These are phyloP conservation scores for Blastobotrys arbuscula DNA, from an alignment of 1,139 yeast genomes.

Conservation along the genomic window DNA sequence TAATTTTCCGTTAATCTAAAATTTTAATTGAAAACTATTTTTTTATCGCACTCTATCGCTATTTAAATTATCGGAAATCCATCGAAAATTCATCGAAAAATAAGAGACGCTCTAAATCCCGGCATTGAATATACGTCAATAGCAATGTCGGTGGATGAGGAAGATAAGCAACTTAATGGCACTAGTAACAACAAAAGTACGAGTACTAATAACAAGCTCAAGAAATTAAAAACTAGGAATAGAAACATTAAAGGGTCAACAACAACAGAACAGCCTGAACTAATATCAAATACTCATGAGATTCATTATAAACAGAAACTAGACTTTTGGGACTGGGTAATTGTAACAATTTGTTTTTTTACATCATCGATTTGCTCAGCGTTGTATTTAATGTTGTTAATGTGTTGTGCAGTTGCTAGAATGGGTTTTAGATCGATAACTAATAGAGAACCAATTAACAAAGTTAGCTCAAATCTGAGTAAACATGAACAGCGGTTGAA, in stretches of 20 bases:
- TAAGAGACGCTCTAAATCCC: neutral
- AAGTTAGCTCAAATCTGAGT: slow-evolving; percentile 1
- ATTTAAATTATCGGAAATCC: neutral
- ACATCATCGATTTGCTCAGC: slow-evolving; percentile 29
- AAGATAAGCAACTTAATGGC: neutral
- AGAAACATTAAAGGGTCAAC: too few species aligned
- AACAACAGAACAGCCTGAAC: neutral
- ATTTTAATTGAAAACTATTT: too few species aligned
- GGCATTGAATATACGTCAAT: neutral
- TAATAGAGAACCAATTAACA: neutral
- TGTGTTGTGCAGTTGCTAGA: slow-evolving; percentile 29
- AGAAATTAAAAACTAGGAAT: too few species aligned
- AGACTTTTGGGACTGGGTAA: neutral
- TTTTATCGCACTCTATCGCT: neutral
- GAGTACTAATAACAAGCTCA: neutral
- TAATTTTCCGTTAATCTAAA: too few species aligned
- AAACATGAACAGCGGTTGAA: slow-evolving; percentile 35
- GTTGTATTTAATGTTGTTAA: slow-evolving; percentile 30
- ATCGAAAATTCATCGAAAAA: neutral
- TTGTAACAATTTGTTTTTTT: slow-evolving; percentile 19
- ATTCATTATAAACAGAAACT: slow-evolving; percentile 1
- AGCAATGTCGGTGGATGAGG: neutral
- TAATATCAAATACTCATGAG: neutral
- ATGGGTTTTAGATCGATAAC: neutral
- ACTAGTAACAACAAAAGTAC: neutral